phyloP scores from a whole-genome alignment of 139 green algal species.

The Chlorella sp. region DNA sequence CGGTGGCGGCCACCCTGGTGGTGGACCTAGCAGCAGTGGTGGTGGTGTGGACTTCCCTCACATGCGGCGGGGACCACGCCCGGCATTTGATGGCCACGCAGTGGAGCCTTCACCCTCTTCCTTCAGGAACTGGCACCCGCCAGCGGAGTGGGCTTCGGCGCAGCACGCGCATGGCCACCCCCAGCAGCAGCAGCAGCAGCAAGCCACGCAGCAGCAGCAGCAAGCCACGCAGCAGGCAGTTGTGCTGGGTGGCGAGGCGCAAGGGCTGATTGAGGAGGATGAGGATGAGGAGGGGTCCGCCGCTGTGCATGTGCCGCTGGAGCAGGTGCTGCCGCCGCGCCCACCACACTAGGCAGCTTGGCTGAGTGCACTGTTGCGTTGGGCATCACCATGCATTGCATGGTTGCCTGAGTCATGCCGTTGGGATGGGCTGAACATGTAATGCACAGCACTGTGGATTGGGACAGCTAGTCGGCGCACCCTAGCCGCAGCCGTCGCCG shows the following conservation, averaged over 20 bases:
- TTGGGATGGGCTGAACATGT: too few relatives aligned
- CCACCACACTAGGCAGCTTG: too few relatives aligned
- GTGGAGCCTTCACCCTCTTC: slow-evolving; percentile 20
- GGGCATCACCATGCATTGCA: too few relatives aligned
- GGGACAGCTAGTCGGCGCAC: too few relatives aligned
- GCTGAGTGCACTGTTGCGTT: too few relatives aligned
- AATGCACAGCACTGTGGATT: too few relatives aligned
- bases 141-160: too few relatives aligned
- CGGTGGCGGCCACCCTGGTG: neutral
- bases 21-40: neutral
- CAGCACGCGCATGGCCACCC: too few relatives aligned
- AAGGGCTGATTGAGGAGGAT: neutral
- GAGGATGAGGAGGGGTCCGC: neutral
- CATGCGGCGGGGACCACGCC: slow-evolving; percentile 28
- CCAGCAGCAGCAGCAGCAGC: neutral
- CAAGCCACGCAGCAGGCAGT: neutral
- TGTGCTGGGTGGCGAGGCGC: neutral
- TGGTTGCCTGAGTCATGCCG: too few relatives aligned
- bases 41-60: neutral
- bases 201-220: neutral
- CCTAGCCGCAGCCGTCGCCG: too few relatives aligned
- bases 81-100: neutral
- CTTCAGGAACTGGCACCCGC: neutral
- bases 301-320: slow-evolving; percentile 19
- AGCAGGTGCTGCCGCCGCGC: neutral